Conservation (phyloP, 495 filamentous ascomycete genomes). For the Margaritispora aquatica region DNA sequence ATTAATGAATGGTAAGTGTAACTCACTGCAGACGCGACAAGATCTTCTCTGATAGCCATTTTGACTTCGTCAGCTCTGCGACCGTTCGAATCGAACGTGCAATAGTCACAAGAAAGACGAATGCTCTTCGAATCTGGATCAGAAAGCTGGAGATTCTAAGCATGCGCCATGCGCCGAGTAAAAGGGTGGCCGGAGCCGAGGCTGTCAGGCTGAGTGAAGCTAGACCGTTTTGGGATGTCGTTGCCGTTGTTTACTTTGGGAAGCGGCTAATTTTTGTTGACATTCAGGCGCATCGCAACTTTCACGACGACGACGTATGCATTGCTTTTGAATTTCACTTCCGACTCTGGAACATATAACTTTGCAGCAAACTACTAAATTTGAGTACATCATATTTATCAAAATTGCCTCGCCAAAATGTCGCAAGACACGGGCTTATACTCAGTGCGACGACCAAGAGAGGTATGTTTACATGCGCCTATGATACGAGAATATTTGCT, state of each 20-base stretch:
- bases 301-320: background rate
- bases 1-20: background rate
- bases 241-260: constrained; percentile 7
- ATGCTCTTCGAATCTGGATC: background rate
- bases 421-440: constrained; percentile 67
- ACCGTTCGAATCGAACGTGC: constrained; percentile 3
- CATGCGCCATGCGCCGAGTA: constrained; percentile 2
- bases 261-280: constrained; percentile 17
- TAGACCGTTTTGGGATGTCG: background rate
- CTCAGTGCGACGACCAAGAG: constrained; percentile 61
- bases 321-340: background rate
- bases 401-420: constrained; percentile 33
- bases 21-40: constrained; percentile 75
- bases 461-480: constrained; percentile 39
- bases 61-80: constrained; percentile 19
- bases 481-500: background rate
- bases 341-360: background rate
- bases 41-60: constrained; percentile 80
- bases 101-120: constrained; percentile 14
- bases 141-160: constrained; percentile 5
- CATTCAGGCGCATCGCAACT: constrained; percentile 10
- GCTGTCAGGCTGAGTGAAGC: background rate
- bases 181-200: constrained; percentile 15
- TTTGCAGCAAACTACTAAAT: background rate
- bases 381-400: background rate